phyloP scores from a whole-genome alignment of 2,329 filamentous ascomycete species.

The Claviceps maximensis region DNA sequence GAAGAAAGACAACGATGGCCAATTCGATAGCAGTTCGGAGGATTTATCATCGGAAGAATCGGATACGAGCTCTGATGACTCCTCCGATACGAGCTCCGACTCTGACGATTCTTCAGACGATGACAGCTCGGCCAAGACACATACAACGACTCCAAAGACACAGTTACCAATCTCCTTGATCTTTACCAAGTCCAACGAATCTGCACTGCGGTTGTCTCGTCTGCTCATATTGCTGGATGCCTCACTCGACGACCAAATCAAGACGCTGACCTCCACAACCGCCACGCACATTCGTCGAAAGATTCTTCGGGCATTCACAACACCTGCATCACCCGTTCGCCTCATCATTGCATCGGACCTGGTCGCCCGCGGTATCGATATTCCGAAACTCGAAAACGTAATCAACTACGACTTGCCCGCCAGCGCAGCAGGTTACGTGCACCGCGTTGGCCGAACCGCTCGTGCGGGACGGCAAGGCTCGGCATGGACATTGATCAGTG shows the following conservation, averaged over 20 bases:
- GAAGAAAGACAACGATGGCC: not conserved
- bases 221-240: constrained; percentile 58
- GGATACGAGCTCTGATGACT: constrained; percentile 20
- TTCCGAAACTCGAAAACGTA: constrained; percentile 67
- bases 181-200: constrained; percentile 85
- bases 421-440: constrained; percentile 72
- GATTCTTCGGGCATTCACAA: constrained; percentile 53
- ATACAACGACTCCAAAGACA: constrained; percentile 6
- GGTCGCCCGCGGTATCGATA: constrained; percentile 81
- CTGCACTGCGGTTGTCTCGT: constrained; percentile 72
- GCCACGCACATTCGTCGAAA: constrained; percentile 58
- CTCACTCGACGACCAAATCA: constrained; percentile 40
- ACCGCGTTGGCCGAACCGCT: constrained; percentile 83
- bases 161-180: constrained; percentile 47
- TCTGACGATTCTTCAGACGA: constrained; percentile 12
- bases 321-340: constrained; percentile 50
- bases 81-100: constrained; percentile 22
- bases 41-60: not conserved
- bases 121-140: too few relatives aligned
- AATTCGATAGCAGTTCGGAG: not conserved
- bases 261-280: constrained; percentile 65
- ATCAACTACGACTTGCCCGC: constrained; percentile 88
- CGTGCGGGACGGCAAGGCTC: constrained; percentile 62
- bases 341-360: constrained; percentile 85
- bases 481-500: constrained; percentile 77